These are phyloP conservation scores for Patellifolia procumbens DNA, from an alignment of 179 eudicot genomes.

Conservation along the genomic window DNA sequence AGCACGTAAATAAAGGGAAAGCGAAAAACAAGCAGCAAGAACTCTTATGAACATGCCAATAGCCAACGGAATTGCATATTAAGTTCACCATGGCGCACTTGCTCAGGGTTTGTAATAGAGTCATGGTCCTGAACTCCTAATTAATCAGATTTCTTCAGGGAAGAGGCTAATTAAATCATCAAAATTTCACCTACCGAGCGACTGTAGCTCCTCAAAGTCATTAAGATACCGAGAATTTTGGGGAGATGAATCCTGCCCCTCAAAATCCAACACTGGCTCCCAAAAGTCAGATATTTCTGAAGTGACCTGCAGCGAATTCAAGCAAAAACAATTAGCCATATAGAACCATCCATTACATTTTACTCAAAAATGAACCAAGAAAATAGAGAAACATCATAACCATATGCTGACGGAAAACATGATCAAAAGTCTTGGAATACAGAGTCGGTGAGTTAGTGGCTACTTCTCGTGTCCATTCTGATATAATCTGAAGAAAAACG, in stretches of 20 bases:
- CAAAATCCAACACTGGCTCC: constrained; percentile 68
- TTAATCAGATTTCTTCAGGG: not conserved
- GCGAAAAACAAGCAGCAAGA: too few relatives aligned
- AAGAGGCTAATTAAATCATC: constrained; percentile 7
- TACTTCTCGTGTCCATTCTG: constrained; percentile 67
- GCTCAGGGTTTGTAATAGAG: not conserved
- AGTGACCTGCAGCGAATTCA: constrained; percentile 42
- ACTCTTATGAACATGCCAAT: not conserved
- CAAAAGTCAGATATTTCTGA: constrained; percentile 76
- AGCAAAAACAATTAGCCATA: constrained; percentile 10
- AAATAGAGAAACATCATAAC: constrained; percentile 39
- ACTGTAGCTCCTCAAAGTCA: constrained; percentile 93
- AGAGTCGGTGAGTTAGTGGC: constrained; percentile 63
- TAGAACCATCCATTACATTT: constrained; percentile 7
- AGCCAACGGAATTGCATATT: not conserved
- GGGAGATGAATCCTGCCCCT: constrained; percentile 52
- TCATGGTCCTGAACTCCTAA: too few relatives aligned
- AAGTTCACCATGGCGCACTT: not conserved
- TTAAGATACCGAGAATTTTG: constrained; percentile 80
- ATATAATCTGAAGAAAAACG: constrained; percentile 56
- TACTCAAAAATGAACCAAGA: not conserved
- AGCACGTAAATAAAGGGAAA: not conserved
- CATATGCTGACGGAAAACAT: constrained; percentile 58
- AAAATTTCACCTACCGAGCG: constrained; percentile 63
- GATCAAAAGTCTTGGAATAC: constrained; percentile 64